Base-by-base conservation (phyloP, 805 yeast species). In the Metschnikowia drakensbergensis region DNA sequence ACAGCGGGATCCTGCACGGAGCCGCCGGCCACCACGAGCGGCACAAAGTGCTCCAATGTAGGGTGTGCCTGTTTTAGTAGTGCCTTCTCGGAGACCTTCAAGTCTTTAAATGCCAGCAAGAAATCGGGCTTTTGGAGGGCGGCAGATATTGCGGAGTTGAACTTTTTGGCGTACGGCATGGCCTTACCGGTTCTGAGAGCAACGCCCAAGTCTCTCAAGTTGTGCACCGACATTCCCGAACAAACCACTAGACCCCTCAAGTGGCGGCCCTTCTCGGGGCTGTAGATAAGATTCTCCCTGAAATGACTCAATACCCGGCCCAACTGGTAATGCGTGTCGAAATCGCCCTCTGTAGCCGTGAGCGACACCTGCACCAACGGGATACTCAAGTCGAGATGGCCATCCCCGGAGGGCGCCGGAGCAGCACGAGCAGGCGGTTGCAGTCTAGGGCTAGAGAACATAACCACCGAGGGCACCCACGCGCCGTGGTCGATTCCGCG, bases 161-260 rank as follows among this genome's bases (percentile, higher is more conserved):
- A 86, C 31, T 75, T 74, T 33, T 63, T 60, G 5, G 68, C 79
- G 59, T 85, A 86, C 2, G 83, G 78, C 39, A 71, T 62, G 5
- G 49, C 53, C 26, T 37, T 43, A 9, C 60, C 60, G 17, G 45
- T 37, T 5, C 37, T 26, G 33, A 54, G 40, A 2, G 59, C 53
- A 22, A 29, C 26, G 1, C 79, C 70, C 23, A 80, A 42, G 49
- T 85, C 90, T 33, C 80, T 53, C 37, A 87, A 70, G 59, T 87
- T 88, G 64, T 87, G 95, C 23, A 86, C 94, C 5, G 88, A 74
- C 87, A 85, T 84, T 3, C 96, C 96, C 0, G 91, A 84, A 46
- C 81, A 76, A 4, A 87, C 62, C 2, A 87, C 67, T 47, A 80
- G 34, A 3, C 75, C 74, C n/a, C 57, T 57, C 28, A 67, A 54